These are phyloP conservation scores for Syzygium oleosum DNA, from an alignment of 345 rosid genomes.

Conservation along the genomic window DNA sequence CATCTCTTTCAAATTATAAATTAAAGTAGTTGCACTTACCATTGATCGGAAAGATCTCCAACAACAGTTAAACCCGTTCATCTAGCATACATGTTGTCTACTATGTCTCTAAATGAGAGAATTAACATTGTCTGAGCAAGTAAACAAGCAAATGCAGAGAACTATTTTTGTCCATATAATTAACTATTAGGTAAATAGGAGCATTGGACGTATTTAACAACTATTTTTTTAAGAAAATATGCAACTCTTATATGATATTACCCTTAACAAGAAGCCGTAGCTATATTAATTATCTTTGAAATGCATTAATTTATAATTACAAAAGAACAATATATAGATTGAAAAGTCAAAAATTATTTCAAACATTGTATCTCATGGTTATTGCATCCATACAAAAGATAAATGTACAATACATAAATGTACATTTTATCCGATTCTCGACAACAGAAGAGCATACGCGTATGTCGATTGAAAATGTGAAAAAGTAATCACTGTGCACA, in stretches of 20 bases:
- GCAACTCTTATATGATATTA: not conserved
- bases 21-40: not conserved
- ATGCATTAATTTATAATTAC: not conserved
- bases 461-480: no score
- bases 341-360: not conserved
- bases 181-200: not conserved
- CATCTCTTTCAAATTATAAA: not conserved
- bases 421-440: not conserved
- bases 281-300: no score
- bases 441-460: no score
- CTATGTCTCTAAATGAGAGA: not conserved
- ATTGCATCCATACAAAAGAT: not conserved
- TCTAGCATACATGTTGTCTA: not conserved
- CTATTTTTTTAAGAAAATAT: not conserved
- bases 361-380: not conserved
- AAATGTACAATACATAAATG: not conserved
- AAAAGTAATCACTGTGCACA: no score
- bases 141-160: not conserved
- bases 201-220: not conserved
- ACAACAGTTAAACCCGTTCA: not conserved
- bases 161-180: not conserved
- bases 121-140: not conserved
- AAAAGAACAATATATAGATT: no score
- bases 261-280: not conserved
- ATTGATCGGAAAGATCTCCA: not conserved